Base-by-base conservation (phyloP, 2,329 filamentous ascomycete species). In the Daldinia eschscholtzii region DNA sequence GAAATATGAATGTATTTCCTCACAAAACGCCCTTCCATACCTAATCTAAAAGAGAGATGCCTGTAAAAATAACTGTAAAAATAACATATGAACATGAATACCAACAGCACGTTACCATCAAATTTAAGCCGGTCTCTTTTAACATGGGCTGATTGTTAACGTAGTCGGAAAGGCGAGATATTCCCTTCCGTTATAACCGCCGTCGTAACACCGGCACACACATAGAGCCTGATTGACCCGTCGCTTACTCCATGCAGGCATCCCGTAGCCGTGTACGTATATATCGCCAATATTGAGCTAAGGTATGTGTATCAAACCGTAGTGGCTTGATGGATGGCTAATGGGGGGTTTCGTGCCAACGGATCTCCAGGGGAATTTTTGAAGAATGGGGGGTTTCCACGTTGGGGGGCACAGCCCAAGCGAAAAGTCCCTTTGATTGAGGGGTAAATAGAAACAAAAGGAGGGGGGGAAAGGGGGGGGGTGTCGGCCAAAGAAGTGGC, bases 141-240 rank as follows among this genome's bases (percentile, higher is more conserved):
- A 57, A 57, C 15, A 23, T 48, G 13, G 13, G 50, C 56, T 42
- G 13, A 50, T 52, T 53, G 37, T n/a, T 42, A 33, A 56, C 55
- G 15, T 57, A 59, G 53, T 61, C 69, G 69, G 69, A 70, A 63
- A 69, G 26, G 50, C 41, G 52, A 69, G 63, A 71, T 71, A 61
- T 71, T 70, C 66, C 66, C 60, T 65, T 71, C 69, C 66, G 69
- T 67, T 52, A 70, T 70, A 71, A 63, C 61, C 69, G 69, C 69
- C 69, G 69, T 65, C 39, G 66, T 70, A 71, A 28, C 64, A 69
- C 69, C 69, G 64, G 63, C 46, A 13, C 20, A 15, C 33, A 35
- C 44, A 35, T 6, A 52, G 64, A 71, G 66, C 66, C 69, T 67
- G 69, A 71, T 67, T 67, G 61, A 62, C 69, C 66, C 66, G 69